Evolutionary conservation across 2,329 filamentous ascomycete genomes (phyloP), one percentile per base, ranked within the genome.

Genomic region (Colletotrichum sp.): DNA sequence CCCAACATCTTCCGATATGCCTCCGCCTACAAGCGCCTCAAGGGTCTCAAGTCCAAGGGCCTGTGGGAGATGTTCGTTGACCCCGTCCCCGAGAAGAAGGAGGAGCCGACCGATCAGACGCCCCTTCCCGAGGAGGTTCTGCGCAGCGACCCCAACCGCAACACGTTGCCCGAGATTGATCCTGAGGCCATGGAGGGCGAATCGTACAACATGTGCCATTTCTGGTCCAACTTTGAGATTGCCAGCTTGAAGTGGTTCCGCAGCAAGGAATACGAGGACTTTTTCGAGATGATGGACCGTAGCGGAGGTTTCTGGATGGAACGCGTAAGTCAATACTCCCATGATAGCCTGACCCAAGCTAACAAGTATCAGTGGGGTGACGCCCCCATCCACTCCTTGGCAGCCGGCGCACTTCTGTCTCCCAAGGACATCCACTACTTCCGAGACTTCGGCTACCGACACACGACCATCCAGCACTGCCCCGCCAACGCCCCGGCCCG

Each of bases 171-270:
- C 34, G 93, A 97, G 57, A 94, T 98, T 72, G 95, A 99, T 82
- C 93, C 94, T 0, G 96, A 99, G 82, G 92, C 93, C 57, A 99
- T 99, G 97, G 96, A 99, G 83, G 95, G 96, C 78, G 97, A 99
- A 85, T 95, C 93, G 81, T 99, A 99, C 90, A 99, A 99, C 88
- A 99, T 99, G 97, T 99, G 97, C 85, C 97, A 99, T 88, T 99
- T 98, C 89, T 99, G 97, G 97, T 98, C 96, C 85, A 99, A 99
- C 85, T 99, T 99, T 80, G 97, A 99, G 86, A 99, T 99, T 87
- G 97, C 97, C 16, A 93, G 93, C 76, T 91, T 99, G 77, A 94
- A 95, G 87, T 99, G 96, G 92, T 99, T 99, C 91, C 93, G 97
- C 80, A 98, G 96, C 88, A 96, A 98, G 87, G 95, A 96, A 83